Evolutionary conservation across 2,329 filamentous ascomycete species (phyloP).

Genomic region (Hypoxylon sp.): DNA sequence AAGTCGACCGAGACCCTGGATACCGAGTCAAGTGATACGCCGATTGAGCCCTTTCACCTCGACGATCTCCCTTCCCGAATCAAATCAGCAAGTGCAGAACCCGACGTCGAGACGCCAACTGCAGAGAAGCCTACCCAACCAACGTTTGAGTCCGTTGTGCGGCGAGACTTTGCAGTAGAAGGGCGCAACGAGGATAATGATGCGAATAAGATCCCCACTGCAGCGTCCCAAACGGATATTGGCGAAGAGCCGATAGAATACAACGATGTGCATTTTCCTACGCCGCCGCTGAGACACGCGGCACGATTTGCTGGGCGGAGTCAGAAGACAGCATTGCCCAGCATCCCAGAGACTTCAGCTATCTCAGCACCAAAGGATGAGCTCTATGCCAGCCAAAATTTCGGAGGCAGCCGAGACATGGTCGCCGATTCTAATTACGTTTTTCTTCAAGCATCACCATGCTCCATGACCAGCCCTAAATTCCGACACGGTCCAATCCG

Average conservation of each 20-base stretch:
- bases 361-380: conserved; percentile 38
- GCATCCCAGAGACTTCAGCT: conserved; percentile 47
- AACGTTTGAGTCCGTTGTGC: conserved; percentile 43
- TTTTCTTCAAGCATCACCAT: conserved; percentile 63
- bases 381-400: conserved; percentile 33
- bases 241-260: conserved; percentile 34
- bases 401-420: conserved; percentile 22
- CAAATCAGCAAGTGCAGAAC: conserved; percentile 55
- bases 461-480: conserved; percentile 61
- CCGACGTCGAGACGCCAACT: conserved; percentile 47
- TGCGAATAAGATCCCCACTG: conserved; percentile 10
- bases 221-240: conserved; percentile 25
- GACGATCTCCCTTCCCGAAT: conserved; percentile 61
- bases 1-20: conserved; percentile 50
- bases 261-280: conserved; percentile 47
- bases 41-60: conserved; percentile 64
- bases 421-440: conserved; percentile 60
- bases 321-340: conserved; percentile 46
- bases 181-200: conserved; percentile 33
- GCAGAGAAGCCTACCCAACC: conserved; percentile 48
- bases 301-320: conserved; percentile 43
- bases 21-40: conserved; percentile 55
- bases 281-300: conserved; percentile 52
- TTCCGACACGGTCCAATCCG: conserved; percentile 69
- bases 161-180: conserved; percentile 46